Base-by-base conservation (phyloP, 108 stramenopile genomes). In the Skeletonema menzelii region DNA sequence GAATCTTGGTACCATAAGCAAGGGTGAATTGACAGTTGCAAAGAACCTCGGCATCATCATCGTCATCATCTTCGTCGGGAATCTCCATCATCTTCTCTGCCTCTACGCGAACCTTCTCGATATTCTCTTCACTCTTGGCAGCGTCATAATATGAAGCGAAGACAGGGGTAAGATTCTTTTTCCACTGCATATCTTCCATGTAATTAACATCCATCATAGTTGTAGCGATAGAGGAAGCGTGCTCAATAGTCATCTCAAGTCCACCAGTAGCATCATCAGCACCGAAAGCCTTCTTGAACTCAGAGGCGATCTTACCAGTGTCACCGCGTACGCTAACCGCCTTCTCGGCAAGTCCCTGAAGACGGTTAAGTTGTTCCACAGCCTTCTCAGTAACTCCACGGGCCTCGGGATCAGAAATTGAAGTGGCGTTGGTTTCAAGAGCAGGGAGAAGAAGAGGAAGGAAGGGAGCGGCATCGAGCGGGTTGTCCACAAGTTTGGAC, bases 21-120 rank as follows among this genome's bases (percentile, higher is more conserved):
- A 99, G 90, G 42, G 99, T 98, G 87, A 99, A 99, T 62, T 93
- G 89, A 85, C 98, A 98, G 95, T 99, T 97, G 84, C 98, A 99
- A 30, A 99, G 86, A 65, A 97, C 97, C 80, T 99, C 98, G 63
- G 97, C 96, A 75, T 98, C 97, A 55, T 99, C 99, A 8, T 99
- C 98, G 11, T 95, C 97, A 63, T 97, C 96, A 12, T 96, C 97
- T 37, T 96, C 95, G 38, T 96, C 94, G 34, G 87, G 87, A 56
- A 94, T 85, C 35, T 83, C 92, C 60, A 97, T 63, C 91, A 90
- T 91, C 59, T 82, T 86, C 77, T 96, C 95, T 61, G 91, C 92
- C 70, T 90, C 86, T 5, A 76, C 85, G 64, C 95, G 93, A 63
- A 91, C 91, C 69, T 86, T 86, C 80, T 97, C 94, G 55, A 88